Percentiles rank a stretch among this genome's conserved stretches.
These are phyloP conservation scores for Ustilago vetiveriae DNA, from an alignment of 1,284 basidiomycete species.

Conservation along the genomic window DNA sequence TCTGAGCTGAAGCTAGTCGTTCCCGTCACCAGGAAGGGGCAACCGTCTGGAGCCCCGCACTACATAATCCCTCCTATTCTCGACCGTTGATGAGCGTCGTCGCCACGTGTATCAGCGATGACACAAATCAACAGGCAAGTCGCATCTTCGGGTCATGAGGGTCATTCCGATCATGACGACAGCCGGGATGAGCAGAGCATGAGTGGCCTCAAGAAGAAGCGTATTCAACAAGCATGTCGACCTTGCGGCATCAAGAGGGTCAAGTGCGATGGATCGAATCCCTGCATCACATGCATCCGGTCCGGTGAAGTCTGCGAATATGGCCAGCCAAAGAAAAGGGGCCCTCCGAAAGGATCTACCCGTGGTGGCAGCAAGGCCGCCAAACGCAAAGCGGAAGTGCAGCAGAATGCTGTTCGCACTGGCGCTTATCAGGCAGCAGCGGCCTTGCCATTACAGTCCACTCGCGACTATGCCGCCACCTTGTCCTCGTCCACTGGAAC, in stretches of 20 bases:
- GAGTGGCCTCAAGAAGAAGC: conserved; percentile 42
- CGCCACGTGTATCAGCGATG: neutral
- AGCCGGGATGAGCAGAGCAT: conserved; percentile 13
- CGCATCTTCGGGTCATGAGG: neutral
- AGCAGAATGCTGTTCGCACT: conserved; percentile 7
- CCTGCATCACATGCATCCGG: conserved; percentile 50
- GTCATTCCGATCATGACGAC: conserved; percentile 19
- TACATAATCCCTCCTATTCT: too few relatives aligned
- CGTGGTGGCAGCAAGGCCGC: conserved; percentile 43
- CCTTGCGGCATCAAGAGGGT: conserved; percentile 52
- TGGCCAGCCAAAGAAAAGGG: conserved; percentile 55
- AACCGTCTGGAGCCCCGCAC: too few relatives aligned
- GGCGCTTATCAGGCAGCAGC: conserved; percentile 15
- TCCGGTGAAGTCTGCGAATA: conserved; percentile 55
- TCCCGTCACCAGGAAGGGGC: too few relatives aligned
- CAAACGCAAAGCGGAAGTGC: conserved; percentile 20
- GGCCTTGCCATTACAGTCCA: conserved; percentile 18
- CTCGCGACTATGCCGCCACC: conserved; percentile 14
- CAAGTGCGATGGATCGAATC: conserved; percentile 52
- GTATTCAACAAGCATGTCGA: conserved; percentile 60
- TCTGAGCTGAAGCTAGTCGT: too few relatives aligned
- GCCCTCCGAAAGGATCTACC: conserved; percentile 55
- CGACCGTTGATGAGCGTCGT: too few relatives aligned
- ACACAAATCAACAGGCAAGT: neutral
- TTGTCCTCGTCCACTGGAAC: neutral